phyloP scores from a whole-genome alignment of 495 filamentous ascomycete genomes.

The Neurospora sp. region DNA sequence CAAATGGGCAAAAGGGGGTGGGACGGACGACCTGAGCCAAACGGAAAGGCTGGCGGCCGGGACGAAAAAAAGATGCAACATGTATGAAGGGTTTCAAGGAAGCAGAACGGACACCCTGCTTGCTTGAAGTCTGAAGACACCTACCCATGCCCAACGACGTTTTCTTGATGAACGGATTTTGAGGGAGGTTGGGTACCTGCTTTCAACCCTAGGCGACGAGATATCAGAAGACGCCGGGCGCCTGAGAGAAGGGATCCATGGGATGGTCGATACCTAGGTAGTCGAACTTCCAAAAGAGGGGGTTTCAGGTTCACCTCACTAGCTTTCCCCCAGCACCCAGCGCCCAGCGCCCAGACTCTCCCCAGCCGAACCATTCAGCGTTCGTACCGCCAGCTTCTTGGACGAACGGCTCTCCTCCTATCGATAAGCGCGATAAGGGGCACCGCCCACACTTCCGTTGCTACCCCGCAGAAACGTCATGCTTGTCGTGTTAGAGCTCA shows the following conservation, averaged over 20 bases:
- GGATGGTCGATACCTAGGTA: neutral
- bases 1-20: neutral
- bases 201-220: neutral
- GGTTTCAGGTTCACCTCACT: slow-evolving; percentile 4
- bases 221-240: neutral
- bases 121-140: neutral
- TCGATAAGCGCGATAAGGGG: neutral
- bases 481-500: neutral
- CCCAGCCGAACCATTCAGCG: neutral
- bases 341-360: neutral
- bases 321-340: neutral
- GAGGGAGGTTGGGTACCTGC: neutral
- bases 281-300: neutral
- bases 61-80: neutral
- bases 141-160: neutral
- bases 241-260: neutral
- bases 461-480: neutral
- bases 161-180: neutral
- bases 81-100: neutral
- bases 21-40: neutral
- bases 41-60: neutral
- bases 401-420: neutral
- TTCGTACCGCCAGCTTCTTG: neutral
- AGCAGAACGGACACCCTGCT: neutral
- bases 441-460: neutral